phyloP scores from a whole-genome alignment of 108 stramenopile species.

The Pinguiococcus pyrenoidosus region DNA sequence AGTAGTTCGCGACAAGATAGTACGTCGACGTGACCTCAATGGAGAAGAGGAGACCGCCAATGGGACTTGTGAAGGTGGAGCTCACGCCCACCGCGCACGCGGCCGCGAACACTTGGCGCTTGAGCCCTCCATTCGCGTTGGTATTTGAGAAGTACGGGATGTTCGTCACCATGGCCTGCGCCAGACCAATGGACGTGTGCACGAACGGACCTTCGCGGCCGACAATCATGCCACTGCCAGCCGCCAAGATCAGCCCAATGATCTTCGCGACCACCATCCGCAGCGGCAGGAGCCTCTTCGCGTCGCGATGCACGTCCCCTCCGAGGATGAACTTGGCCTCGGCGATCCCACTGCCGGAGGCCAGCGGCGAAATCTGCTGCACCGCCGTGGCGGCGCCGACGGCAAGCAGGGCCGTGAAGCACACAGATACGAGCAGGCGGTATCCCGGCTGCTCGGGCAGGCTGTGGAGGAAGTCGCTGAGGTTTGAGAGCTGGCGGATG shows the following conservation, averaged over 20 bases:
- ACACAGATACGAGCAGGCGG: too few species aligned
- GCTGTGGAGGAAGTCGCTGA: too few species aligned
- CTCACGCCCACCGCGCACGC: conserved; percentile 36
- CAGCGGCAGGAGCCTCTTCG: conserved; percentile 1
- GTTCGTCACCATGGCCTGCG: conserved; percentile 8
- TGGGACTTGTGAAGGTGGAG: conserved; percentile 30
- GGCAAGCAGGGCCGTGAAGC: too few species aligned
- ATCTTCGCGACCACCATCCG: conserved; percentile 11
- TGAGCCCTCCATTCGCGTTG: not conserved
- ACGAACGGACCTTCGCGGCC: conserved; percentile 72
- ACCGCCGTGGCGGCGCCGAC: too few species aligned
- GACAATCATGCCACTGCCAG: conserved; percentile 46
- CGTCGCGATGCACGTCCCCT: too few species aligned
- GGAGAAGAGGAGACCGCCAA: conserved; percentile 41
- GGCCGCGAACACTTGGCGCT: conserved; percentile 29
- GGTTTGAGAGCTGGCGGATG: too few species aligned
- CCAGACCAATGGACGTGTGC: conserved; percentile 22
- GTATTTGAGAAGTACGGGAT: conserved; percentile 13
- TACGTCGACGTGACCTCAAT: conserved; percentile 37
- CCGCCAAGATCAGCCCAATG: conserved; percentile 18
- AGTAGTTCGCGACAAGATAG: conserved; percentile 33
- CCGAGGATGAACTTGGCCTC: too few species aligned
- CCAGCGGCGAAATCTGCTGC: too few species aligned
- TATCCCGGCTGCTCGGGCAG: too few species aligned
- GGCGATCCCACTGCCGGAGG: too few species aligned